Percentiles rank a stretch among this genome's conserved stretches.
These are phyloP conservation scores for Radiomyces spectabilis DNA, from an alignment of 192 early-diverging fungal genomes.

Conservation along the genomic window DNA sequence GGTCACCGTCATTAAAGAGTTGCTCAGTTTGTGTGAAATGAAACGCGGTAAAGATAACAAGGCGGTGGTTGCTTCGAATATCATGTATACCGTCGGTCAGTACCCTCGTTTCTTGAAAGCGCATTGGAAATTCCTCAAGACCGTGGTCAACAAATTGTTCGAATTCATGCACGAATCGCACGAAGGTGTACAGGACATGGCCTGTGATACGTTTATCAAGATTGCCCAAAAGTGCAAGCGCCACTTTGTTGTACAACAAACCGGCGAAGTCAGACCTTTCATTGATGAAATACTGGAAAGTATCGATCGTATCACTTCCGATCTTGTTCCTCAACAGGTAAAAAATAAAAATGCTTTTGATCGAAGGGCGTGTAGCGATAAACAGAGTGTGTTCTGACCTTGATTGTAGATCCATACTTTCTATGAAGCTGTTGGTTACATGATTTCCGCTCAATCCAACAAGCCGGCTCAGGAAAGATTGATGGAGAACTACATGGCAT, in stretches of 20 bases:
- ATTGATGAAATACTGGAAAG: conserved; percentile 92
- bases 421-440: conserved; percentile 97
- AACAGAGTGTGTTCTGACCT: background rate
- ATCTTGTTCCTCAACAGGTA: conserved; percentile 85
- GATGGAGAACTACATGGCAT: conserved; percentile 82
- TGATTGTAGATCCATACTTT: conserved; percentile 81
- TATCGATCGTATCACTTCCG: conserved; percentile 78
- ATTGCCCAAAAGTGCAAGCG: conserved; percentile 96
- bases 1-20: conserved; percentile 97
- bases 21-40: conserved; percentile 91
- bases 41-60: conserved; percentile 99
- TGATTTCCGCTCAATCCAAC: conserved; percentile 92
- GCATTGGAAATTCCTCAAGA: conserved; percentile 99
- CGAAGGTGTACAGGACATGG: conserved; percentile 99
- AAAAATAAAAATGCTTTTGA: background rate
- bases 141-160: conserved; percentile 99
- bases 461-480: conserved; percentile 71
- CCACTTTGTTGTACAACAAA: conserved; percentile 92
- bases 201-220: conserved; percentile 99
- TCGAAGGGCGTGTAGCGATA: no score
- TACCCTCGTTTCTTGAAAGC: conserved; percentile 99
- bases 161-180: conserved; percentile 99
- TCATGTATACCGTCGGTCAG: conserved; percentile 99
- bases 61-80: conserved; percentile 98
- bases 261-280: conserved; percentile 81